These are phyloP conservation scores for Mycena albidolilacea DNA, from an alignment of 768 basidiomycete genomes.

Conservation along the genomic window DNA sequence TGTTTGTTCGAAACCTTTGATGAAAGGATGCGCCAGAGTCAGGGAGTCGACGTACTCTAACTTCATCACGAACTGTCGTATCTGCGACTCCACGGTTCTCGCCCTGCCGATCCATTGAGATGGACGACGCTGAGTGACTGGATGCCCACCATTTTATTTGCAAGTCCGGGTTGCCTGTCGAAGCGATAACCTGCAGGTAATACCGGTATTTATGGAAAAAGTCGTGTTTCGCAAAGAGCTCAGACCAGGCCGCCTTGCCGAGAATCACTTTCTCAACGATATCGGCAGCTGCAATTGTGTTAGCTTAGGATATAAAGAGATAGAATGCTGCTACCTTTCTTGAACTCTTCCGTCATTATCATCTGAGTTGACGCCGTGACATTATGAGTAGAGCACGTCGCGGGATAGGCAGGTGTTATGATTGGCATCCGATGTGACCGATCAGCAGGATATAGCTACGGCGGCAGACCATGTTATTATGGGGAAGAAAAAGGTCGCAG, in stretches of 20 bases:
- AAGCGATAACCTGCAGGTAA: conserved; percentile 96
- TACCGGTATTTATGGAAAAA: conserved; percentile 98
- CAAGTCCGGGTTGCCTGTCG: conserved; percentile 84
- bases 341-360: conserved; percentile 97
- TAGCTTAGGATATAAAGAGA: conserved; percentile 15
- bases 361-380: conserved; percentile 95
- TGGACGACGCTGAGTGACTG: background rate
- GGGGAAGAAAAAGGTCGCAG: background rate
- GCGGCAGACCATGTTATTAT: conserved; percentile 18
- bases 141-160: conserved; percentile 91
- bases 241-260: conserved; percentile 88
- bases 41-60: conserved; percentile 96
- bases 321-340: conserved; percentile 72
- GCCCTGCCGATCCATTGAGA: conserved; percentile 57
- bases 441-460: conserved; percentile 90
- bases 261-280: conserved; percentile 95
- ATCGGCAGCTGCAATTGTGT: conserved; percentile 77
- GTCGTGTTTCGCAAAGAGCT: conserved; percentile 94
- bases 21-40: conserved; percentile 93
- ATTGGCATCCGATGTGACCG: conserved; percentile 99
- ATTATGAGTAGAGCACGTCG: conserved; percentile 99
- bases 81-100: conserved; percentile 98
- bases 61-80: conserved; percentile 98
- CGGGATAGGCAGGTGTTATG: conserved; percentile 98
- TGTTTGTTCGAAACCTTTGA: conserved; percentile 93